These are phyloP conservation scores for Chamaecyparis obtusa DNA, from an alignment of 75 land plant species.

Conservation along the genomic window DNA sequence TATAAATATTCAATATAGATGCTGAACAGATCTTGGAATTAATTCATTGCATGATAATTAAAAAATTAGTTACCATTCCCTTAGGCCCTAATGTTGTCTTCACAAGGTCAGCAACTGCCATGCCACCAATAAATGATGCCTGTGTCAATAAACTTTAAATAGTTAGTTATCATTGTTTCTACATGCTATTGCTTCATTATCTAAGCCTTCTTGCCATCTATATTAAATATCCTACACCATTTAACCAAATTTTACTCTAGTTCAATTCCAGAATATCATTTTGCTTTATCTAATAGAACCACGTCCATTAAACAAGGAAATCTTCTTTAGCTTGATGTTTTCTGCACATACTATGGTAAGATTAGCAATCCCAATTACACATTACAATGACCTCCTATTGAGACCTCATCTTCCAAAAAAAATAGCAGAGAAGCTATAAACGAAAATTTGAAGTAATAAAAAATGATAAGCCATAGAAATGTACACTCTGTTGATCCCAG, in stretches of 20 bases:
- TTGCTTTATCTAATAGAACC: background rate
- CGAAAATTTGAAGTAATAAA: background rate
- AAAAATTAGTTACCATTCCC: slow-evolving; percentile 66
- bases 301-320: background rate
- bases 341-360: background rate
- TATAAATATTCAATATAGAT: background rate
- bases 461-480: background rate
- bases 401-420: background rate
- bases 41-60: background rate
- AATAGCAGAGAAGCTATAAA: background rate
- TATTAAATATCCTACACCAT: background rate
- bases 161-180: background rate
- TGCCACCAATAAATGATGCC: slow-evolving; percentile 97
- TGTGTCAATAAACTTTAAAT: slow-evolving; percentile 20
- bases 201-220: background rate
- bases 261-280: background rate
- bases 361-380: background rate
- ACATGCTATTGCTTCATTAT: background rate
- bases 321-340: background rate
- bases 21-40: background rate
- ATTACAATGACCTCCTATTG: background rate
- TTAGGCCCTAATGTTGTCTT: slow-evolving; percentile 97
- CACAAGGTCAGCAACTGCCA: slow-evolving; percentile 96
- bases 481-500: background rate
- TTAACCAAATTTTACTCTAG: background rate